These are phyloP conservation scores for Nakaseomyces bracarensis DNA, from an alignment of 1,139 yeast species.

Conservation along the genomic window DNA sequence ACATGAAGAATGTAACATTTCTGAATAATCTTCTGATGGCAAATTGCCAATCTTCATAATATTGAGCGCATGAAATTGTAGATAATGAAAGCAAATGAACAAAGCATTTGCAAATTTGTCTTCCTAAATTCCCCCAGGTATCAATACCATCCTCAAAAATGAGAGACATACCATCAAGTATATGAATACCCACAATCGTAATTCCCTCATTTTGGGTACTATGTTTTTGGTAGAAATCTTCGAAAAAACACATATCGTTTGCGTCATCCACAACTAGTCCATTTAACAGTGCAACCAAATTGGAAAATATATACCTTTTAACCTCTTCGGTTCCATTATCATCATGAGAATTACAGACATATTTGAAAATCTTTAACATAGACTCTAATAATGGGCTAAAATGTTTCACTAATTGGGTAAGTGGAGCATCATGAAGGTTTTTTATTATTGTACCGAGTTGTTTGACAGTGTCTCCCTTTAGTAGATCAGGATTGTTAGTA, in stretches of 20 bases:
- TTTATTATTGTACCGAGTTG: slow-evolving; percentile 12
- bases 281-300: not conserved
- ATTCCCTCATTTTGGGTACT: not conserved
- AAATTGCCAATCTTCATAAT: not conserved
- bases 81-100: slow-evolving; percentile 1
- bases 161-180: not conserved
- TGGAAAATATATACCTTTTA: not conserved
- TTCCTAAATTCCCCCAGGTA: not conserved
- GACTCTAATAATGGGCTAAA: slow-evolving; percentile 20
- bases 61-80: not conserved
- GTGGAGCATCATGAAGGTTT: slow-evolving; percentile 15
- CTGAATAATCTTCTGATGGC: not conserved
- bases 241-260: slow-evolving; percentile 4
- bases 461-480: slow-evolving; percentile 11
- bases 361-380: slow-evolving; percentile 16
- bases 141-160: not conserved
- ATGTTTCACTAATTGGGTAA: slow-evolving; percentile 16
- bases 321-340: slow-evolving; percentile 13
- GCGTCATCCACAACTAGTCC: slow-evolving; percentile 1
- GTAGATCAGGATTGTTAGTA: slow-evolving; percentile 24
- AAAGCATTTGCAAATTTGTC: slow-evolving; percentile 1
- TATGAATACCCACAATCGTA: not conserved
- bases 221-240: not conserved
- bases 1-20: not conserved
- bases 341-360: slow-evolving; percentile 10